A percentile compares a stretch with the other conserved stretches of the same genome.
These are phyloP conservation scores for Fusarium bactridioides DNA, from an alignment of 2,329 filamentous ascomycete species.

Conservation along the genomic window DNA sequence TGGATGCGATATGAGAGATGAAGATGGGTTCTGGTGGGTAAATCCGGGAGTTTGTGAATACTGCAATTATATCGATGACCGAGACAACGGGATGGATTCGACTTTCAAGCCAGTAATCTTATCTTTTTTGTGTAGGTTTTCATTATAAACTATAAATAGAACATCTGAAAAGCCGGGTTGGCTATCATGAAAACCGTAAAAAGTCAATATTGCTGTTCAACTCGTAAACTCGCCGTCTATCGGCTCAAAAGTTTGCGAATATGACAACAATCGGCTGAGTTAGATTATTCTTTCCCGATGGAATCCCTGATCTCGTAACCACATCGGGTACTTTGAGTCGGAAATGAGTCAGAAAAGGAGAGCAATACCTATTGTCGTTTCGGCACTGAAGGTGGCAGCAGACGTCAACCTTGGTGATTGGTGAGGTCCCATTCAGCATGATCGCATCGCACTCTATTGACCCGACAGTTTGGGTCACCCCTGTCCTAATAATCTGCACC, in stretches of 20 bases:
- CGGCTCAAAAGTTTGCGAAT: too few species aligned
- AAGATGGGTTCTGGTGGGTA: not conserved
- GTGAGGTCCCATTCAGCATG: too few species aligned
- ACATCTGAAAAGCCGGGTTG: not conserved
- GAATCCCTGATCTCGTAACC: too few species aligned
- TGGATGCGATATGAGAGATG: fast-evolving
- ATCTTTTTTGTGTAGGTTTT: not conserved
- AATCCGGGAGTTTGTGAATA: too few species aligned
- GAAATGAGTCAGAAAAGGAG: not conserved
- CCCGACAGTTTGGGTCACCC: not conserved
- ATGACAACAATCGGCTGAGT: fast-evolving
- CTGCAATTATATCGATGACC: not conserved
- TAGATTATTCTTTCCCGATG: too few species aligned
- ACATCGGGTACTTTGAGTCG: not conserved
- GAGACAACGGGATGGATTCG: not conserved
- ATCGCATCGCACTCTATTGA: not conserved
- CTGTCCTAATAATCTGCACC: not conserved
- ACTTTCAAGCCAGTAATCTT: not conserved
- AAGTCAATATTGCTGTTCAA: not conserved
- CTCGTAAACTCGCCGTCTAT: not conserved
- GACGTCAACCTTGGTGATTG: not conserved
- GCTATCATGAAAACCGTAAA: not conserved
- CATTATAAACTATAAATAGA: not conserved
- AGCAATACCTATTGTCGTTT: not conserved
- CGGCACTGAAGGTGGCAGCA: fast-evolving